Conservation (phyloP, 148 eudicot genomes). For the Selenicereus undatus region DNA sequence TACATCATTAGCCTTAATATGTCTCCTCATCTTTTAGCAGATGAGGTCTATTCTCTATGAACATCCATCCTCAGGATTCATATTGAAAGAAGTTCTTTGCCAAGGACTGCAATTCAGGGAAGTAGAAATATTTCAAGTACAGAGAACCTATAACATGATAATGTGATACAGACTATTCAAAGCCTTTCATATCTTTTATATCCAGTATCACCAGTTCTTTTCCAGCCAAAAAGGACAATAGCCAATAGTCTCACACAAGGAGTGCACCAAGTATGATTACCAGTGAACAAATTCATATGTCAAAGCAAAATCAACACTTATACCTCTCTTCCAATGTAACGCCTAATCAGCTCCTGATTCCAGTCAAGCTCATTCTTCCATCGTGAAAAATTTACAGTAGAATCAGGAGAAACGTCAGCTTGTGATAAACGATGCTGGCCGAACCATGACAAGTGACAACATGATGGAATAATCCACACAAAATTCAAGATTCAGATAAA, state of each 20-base stretch:
- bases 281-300: not conserved
- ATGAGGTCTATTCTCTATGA: too few relatives aligned
- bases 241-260: not conserved
- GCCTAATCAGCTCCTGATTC: constrained; percentile 57
- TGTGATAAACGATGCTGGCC: not conserved
- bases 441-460: not conserved
- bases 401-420: not conserved
- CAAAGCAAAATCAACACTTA: not conserved
- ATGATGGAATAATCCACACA: not conserved
- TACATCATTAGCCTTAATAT: too few relatives aligned
- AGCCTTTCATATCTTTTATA: too few relatives aligned
- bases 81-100: too few relatives aligned
- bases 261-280: not conserved
- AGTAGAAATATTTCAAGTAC: not conserved
- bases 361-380: constrained; percentile 84
- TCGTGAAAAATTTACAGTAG: not conserved
- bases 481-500: not conserved
- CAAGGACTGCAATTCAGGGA: not conserved
- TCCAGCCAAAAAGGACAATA: not conserved
- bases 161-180: not conserved
- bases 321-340: constrained; percentile 86
- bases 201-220: not conserved
- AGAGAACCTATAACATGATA: not conserved
- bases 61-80: too few relatives aligned
- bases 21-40: too few relatives aligned